Percentiles rank a stretch among this genome's conserved stretches.
Evolutionary conservation across 345 rosid genomes (phyloP).

Genomic region (Gossypium longicalyx): DNA sequence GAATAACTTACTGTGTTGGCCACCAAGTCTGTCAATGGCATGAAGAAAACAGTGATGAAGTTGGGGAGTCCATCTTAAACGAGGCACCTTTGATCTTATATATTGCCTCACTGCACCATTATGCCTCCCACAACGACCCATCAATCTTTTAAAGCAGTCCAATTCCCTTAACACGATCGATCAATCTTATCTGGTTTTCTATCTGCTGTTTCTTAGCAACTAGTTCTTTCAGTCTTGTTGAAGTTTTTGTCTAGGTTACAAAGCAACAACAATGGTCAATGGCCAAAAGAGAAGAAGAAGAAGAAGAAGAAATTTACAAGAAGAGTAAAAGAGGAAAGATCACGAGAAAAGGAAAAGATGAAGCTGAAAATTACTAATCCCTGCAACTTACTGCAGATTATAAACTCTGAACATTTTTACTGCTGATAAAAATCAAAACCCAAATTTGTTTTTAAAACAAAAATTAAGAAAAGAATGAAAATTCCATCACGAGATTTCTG

Average conservation of each 20-base stretch:
- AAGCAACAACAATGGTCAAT: conserved; percentile 2
- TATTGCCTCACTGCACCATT: conserved; percentile 79
- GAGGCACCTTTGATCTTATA: conserved; percentile 81
- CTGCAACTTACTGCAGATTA: not conserved
- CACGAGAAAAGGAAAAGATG: conserved; percentile 42
- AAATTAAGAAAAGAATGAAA: not conserved
- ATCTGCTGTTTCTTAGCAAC: not conserved
- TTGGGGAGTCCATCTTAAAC: conserved; percentile 94
- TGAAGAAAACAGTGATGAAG: conserved; percentile 87
- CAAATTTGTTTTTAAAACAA: not conserved
- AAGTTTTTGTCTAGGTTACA: conserved; percentile 6
- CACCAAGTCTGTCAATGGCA: conserved; percentile 92
- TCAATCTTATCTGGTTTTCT: not conserved
- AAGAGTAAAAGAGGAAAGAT: conserved; percentile 16
- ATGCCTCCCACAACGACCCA: conserved; percentile 73
- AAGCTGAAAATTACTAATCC: conserved; percentile 33
- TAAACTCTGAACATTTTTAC: not conserved
- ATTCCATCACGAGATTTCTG: conserved; percentile 45
- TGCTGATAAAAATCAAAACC: not conserved
- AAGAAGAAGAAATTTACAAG: not conserved
- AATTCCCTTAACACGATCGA: not conserved
- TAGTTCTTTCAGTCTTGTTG: not conserved
- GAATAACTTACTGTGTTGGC: conserved; percentile 57
- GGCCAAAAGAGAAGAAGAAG: not conserved
- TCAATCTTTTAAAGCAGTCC: conserved; percentile 11